Base-by-base conservation (phyloP, 805 yeast genomes). In the Nakazawaea wickerhamii region DNA sequence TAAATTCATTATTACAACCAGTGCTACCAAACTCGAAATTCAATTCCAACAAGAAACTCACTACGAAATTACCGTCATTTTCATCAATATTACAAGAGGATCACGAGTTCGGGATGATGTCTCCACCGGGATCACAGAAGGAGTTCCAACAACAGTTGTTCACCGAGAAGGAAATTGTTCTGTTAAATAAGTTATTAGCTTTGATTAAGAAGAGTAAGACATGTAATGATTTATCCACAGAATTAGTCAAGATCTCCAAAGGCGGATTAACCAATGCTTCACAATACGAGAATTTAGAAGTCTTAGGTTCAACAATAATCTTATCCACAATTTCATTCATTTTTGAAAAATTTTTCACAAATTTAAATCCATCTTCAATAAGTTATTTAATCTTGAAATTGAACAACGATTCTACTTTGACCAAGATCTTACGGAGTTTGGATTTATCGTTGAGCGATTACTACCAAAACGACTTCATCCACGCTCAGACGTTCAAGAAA, bases 121-220 rank as follows among this genome's bases (percentile, higher is more conserved):
- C 30, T 14, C 17, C 17, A 7, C n/a, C 28, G 7, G 7, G n/a
- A n/a, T 19, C 15, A 26, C 39, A 15, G 9, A 13, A n/a, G 6
- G 17, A 14, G 8, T 23, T 21, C 14, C 27, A 30, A 15, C 25
- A 9, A 9, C 32, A 18, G 20, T 15, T 38, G 14, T 25, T 23
- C 6, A 14, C 40, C 3, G 11, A 20, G n/a, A 43, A 38, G 19
- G 50, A 42, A 21, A n/a, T 43, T 5, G 25, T 14, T 6, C 41
- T 45, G 4, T 21, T 46, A 37, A 65, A 67, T 44, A 69, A 67
- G 44, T 49, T 75, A 5, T 54, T 75, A 21, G 58, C 63, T 21
- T 68, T 65, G 37, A 72, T 84, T 40, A 83, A 81, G 50, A 70
- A 76, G 37, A 81, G 89, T 5, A 75, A 74, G 46, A 71, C 84